A percentile compares a stretch with the other conserved stretches of the same genome.
Conservation (phyloP, 176 grass and related monocot genomes). For the Eleusine indica region DNA sequence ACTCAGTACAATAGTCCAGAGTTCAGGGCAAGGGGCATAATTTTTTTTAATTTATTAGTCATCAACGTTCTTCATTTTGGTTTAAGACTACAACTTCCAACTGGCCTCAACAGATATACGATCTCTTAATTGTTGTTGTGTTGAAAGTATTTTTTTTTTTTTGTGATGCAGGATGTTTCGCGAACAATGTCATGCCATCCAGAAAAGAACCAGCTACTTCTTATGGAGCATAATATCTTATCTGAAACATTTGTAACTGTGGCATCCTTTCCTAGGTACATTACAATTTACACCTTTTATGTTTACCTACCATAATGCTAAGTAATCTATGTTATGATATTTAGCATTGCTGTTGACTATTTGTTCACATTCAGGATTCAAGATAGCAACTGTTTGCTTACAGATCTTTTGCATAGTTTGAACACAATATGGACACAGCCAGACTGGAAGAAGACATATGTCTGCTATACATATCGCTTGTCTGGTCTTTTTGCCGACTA, state of each 20-base stretch:
- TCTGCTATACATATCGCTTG: background rate
- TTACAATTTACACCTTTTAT: background rate
- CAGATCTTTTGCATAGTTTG: background rate
- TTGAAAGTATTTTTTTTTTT: slow-evolving; percentile 6
- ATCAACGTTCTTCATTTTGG: background rate
- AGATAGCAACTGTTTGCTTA: background rate
- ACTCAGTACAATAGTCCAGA: no score
- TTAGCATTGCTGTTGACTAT: background rate
- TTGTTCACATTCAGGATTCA: slow-evolving; percentile 5
- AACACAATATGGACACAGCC: slow-evolving; percentile 18
- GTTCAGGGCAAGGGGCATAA: background rate
- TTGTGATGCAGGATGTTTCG: background rate
- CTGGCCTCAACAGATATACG: background rate
- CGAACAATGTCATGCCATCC: background rate
- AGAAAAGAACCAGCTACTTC: background rate
- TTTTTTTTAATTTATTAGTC: background rate
- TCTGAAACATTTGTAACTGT: background rate
- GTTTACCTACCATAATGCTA: background rate
- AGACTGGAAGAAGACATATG: background rate
- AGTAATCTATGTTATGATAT: background rate
- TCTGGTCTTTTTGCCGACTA: background rate
- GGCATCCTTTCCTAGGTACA: slow-evolving; percentile 7
- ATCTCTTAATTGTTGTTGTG: background rate
- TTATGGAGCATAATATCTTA: slow-evolving; percentile 18
- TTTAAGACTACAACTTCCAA: background rate